Evolutionary conservation across 2,329 filamentous ascomycete species (phyloP).

Genomic region (Blastomyces gilchristii): DNA sequence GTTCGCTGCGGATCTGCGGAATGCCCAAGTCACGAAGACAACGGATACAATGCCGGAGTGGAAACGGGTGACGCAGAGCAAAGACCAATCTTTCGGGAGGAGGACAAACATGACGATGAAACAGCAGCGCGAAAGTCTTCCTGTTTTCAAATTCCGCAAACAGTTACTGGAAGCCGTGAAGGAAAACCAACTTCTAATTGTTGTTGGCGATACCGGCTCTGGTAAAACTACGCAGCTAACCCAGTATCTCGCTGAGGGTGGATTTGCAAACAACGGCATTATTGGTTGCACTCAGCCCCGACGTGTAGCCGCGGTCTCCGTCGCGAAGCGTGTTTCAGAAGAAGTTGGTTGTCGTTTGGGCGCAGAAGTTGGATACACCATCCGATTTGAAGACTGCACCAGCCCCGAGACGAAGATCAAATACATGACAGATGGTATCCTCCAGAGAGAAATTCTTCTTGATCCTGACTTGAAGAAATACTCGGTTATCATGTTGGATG

Average conservation of each 20-base stretch:
- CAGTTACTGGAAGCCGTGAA: slow-evolving; percentile 79
- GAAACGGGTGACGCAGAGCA: slow-evolving; percentile 73
- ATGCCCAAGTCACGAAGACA: slow-evolving; percentile 49
- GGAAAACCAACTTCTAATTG: slow-evolving; percentile 84
- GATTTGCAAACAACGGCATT: slow-evolving; percentile 75
- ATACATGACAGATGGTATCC: slow-evolving; percentile 99
- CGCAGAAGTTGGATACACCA: slow-evolving; percentile 90
- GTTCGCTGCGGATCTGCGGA: slow-evolving; percentile 79
- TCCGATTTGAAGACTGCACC: slow-evolving; percentile 93
- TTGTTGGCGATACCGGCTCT: slow-evolving; percentile 93
- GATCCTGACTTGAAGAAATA: slow-evolving; percentile 84
- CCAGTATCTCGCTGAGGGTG: slow-evolving; percentile 86
- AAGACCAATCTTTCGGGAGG: slow-evolving; percentile 72
- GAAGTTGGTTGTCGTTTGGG: slow-evolving; percentile 88
- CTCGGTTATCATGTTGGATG: slow-evolving; percentile 95
- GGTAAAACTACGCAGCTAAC: slow-evolving; percentile 96
- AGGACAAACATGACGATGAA: slow-evolving; percentile 88
- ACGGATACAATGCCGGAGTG: slow-evolving; percentile 74
- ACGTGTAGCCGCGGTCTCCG: slow-evolving; percentile 94
- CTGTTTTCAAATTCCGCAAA: slow-evolving; percentile 78
- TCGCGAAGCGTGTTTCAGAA: slow-evolving; percentile 91
- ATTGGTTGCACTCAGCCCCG: slow-evolving; percentile 96
- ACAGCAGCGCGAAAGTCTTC: slow-evolving; percentile 80
- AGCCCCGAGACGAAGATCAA: slow-evolving; percentile 85
- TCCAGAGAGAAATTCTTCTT: slow-evolving; percentile 86